Base-by-base conservation (phyloP, 371 early-diverging fungal species). In the Mucor circinelloides region DNA sequence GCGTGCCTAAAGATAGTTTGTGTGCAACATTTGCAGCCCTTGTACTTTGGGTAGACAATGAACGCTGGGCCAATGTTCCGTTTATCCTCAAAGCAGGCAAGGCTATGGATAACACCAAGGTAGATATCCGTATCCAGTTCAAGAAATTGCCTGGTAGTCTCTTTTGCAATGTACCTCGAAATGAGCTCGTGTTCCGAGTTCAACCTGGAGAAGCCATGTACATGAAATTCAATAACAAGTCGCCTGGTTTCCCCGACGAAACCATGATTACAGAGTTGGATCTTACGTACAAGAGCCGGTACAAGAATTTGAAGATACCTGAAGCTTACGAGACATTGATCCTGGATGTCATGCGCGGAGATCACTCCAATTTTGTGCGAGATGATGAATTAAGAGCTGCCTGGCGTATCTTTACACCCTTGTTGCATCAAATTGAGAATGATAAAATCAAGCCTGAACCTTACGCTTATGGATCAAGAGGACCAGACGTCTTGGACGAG, bases 31-130 rank as follows among this genome's bases (percentile, higher is more conserved):
- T 90, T 80, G 98, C 98, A 1, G 93, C 93, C 9, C 85, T 91
- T 31, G 94, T 90, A 2, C 75, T 98, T 63, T 87, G 85, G 70
- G 91, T 99, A 65, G 82, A 96, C 72, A 98, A 96, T 67, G 96
- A 97, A 40, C 92, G 98, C 17, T 99, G 99, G 99, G 85, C 88
- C 12, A 92, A 94, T 42, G 99, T 98, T 19, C 99, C 99, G 1
- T 97, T 97, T 78, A 93, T 99, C 50, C 78, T 98, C 65, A 95
- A 95, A 81, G 92, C 94, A 56, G 99, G 98, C 55, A 99, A 99
- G 76, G 99, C 97, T 15, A 75, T 98, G 46, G 89, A 98, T 72
- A 92, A 92, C 57, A 87, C 87, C 60, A 97, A 96, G 77, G 91
- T 91, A 25, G 96, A 97, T 69, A 86, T 98, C 61, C 94, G 99